phyloP scores from a whole-genome alignment of 805 yeast species.

The Kazachstania bromeliacearum region DNA sequence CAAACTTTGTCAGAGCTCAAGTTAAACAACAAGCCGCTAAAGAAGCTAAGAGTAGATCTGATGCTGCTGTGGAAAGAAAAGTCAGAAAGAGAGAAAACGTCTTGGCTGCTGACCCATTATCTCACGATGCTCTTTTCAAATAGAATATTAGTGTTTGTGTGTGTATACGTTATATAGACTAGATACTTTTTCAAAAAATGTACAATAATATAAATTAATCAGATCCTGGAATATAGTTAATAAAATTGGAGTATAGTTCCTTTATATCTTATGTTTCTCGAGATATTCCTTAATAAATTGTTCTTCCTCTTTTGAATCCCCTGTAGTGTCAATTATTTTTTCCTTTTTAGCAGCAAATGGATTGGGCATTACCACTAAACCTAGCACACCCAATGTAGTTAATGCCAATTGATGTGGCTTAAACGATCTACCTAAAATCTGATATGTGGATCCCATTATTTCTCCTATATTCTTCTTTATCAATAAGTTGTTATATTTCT shows the following conservation, averaged over 20 bases:
- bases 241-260: too few relatives aligned
- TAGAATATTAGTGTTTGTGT: too few relatives aligned
- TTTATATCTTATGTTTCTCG: slow-evolving; percentile 28
- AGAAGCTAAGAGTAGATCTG: slow-evolving; percentile 68
- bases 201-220: neutral
- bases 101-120: slow-evolving; percentile 70
- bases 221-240: neutral
- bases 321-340: slow-evolving; percentile 59
- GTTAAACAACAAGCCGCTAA: slow-evolving; percentile 67
- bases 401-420: slow-evolving; percentile 79
- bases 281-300: slow-evolving; percentile 70
- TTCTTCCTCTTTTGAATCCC: slow-evolving; percentile 81
- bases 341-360: slow-evolving; percentile 52
- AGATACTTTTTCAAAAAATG: neutral
- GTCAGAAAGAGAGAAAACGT: slow-evolving; percentile 66
- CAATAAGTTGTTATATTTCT: too few relatives aligned
- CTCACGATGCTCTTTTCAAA: slow-evolving; percentile 69
- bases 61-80: slow-evolving; percentile 69
- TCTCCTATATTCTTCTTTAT: too few relatives aligned
- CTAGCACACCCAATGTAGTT: slow-evolving; percentile 68
- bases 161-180: neutral
- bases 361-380: slow-evolving; percentile 56
- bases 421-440: slow-evolving; percentile 73
- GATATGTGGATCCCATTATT: slow-evolving; percentile 75
- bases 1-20: slow-evolving; percentile 91